Conservation (phyloP, 2,329 filamentous ascomycete genomes). For the Fusarium tjaetaba region DNA sequence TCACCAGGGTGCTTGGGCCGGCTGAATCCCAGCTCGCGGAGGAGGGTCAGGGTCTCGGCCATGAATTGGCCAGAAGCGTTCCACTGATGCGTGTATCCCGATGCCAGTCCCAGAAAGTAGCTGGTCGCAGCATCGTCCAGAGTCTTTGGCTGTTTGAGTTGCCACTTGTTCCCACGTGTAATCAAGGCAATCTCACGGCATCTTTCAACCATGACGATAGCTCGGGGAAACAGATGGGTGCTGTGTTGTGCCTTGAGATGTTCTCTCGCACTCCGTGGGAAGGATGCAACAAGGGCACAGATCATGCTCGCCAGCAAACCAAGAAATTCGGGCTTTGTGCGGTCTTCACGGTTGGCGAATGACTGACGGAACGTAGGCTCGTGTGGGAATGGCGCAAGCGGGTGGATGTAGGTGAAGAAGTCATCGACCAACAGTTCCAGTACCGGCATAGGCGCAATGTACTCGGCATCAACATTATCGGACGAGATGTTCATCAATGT, state of each 20-base stretch:
- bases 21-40: constrained; percentile 73
- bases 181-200: constrained; percentile 76
- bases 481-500: constrained; percentile 58
- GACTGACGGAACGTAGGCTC: constrained; percentile 79
- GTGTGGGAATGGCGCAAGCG: constrained; percentile 80
- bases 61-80: constrained; percentile 75
- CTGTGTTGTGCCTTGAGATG: constrained; percentile 74
- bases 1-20: constrained; percentile 60
- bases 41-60: constrained; percentile 75
- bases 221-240: constrained; percentile 72
- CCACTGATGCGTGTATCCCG: constrained; percentile 74
- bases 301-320: constrained; percentile 80
- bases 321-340: constrained; percentile 72
- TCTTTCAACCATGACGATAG: constrained; percentile 74
- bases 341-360: constrained; percentile 73
- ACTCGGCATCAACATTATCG: constrained; percentile 66
- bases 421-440: constrained; percentile 78
- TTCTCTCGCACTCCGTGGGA: constrained; percentile 75
- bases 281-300: constrained; percentile 76
- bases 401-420: constrained; percentile 85
- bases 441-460: constrained; percentile 75
- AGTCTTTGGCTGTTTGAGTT: constrained; percentile 58
- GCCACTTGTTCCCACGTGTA: constrained; percentile 68
- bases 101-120: constrained; percentile 76
- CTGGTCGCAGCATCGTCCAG: constrained; percentile 73